A percentile compares a stretch with the other conserved stretches of the same genome.
Evolutionary conservation across 2,329 filamentous ascomycete genomes (phyloP).

Genomic region (Epicoccum sorghinum): DNA sequence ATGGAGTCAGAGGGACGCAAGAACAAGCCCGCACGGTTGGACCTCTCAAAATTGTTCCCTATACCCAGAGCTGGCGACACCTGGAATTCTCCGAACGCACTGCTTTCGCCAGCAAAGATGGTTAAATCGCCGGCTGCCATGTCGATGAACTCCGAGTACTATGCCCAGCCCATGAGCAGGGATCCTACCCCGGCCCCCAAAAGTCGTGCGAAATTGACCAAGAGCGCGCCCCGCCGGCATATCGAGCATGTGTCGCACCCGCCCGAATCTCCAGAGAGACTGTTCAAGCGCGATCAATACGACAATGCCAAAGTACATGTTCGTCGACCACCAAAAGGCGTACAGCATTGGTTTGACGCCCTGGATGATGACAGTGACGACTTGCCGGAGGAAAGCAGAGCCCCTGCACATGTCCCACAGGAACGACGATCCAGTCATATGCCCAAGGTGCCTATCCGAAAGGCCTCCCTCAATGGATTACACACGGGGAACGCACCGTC

Average conservation of each 20-base stretch:
- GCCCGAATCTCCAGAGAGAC: constrained; percentile 32
- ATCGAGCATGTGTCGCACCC: constrained; percentile 18
- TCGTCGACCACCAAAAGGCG: constrained; percentile 54
- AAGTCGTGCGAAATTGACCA: constrained; percentile 30
- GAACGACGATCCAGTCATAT: constrained; percentile 14
- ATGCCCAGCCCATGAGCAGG: constrained; percentile 41
- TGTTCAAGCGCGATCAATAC: constrained; percentile 47
- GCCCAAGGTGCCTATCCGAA: constrained; percentile 22
- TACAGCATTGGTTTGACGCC: constrained; percentile 59
- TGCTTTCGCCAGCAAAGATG: constrained; percentile 49
- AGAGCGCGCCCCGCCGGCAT: constrained; percentile 29
- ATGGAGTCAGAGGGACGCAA: constrained; percentile 34
- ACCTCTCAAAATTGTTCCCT: constrained; percentile 52
- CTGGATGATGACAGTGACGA: constrained; percentile 50
- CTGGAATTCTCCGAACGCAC: constrained; percentile 20
- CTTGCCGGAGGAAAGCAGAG: constrained; percentile 23
- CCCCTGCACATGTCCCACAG: constrained; percentile 21
- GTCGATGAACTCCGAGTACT: constrained; percentile 47
- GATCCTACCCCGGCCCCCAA: constrained; percentile 35
- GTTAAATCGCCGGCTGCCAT: constrained; percentile 50
- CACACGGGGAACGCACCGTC: constrained; percentile 12
- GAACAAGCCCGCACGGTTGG: constrained; percentile 47
- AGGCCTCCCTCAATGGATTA: constrained; percentile 27
- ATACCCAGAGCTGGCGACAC: constrained; percentile 37
- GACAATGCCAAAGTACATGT: constrained; percentile 56